Conservation (phyloP, 108 stramenopile genomes). For the Ochromonas danica region DNA sequence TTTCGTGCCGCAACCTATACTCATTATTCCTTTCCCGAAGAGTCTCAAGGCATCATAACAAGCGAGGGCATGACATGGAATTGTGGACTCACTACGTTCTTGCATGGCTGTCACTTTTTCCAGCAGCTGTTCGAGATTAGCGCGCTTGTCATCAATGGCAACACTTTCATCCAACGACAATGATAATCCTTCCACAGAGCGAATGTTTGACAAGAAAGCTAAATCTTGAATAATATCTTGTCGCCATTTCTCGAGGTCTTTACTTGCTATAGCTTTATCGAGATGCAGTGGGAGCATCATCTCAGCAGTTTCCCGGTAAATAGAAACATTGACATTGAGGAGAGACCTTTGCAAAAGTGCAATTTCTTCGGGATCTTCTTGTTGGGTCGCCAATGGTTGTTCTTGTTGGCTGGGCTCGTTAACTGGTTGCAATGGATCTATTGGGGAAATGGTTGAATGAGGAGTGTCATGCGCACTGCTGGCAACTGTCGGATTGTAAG, state of each 20-base stretch:
- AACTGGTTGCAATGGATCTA: too few relatives aligned
- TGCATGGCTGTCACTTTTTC: background rate
- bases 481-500: too few relatives aligned
- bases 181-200: background rate
- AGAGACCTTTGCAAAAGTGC: too few relatives aligned
- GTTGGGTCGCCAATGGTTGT: too few relatives aligned
- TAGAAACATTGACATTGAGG: too few relatives aligned
- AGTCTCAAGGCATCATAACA: background rate
- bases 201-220: background rate
- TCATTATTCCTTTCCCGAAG: background rate
- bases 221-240: background rate
- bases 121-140: background rate
- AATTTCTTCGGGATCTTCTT: too few relatives aligned
- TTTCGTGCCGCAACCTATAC: background rate
- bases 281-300: too few relatives aligned
- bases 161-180: background rate
- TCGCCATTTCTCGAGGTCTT: background rate
- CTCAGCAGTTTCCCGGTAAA: too few relatives aligned
- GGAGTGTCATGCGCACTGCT: too few relatives aligned
- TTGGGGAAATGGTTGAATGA: too few relatives aligned
- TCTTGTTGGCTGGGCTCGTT: too few relatives aligned
- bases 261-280: too few relatives aligned
- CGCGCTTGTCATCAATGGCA: background rate
- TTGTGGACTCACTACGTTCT: background rate
- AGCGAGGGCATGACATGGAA: background rate